phyloP scores from a whole-genome alignment of 352 stramenopile species.

The Nothophytophthora sp. region DNA sequence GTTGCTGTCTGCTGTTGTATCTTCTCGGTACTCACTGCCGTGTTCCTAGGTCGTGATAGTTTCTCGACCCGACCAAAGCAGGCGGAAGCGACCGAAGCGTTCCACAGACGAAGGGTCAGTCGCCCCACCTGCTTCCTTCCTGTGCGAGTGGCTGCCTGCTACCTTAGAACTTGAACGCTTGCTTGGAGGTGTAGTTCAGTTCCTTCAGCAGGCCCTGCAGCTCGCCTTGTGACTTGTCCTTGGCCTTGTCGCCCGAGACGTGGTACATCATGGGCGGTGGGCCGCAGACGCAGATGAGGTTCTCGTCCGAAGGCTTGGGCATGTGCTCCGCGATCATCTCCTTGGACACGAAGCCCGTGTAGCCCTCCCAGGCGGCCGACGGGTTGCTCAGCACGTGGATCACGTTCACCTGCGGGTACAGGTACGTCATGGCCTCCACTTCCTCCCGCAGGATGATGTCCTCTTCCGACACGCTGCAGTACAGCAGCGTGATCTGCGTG shows the following conservation, averaged over 20 bases:
- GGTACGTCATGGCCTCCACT: conserved; percentile 78
- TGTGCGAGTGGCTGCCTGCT: neutral
- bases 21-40: too few relatives aligned
- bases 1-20: conserved; percentile 6
- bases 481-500: conserved; percentile 87
- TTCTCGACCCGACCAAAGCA: too few relatives aligned
- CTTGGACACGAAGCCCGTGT: conserved; percentile 77
- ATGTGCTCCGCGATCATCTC: conserved; percentile 88
- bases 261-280: conserved; percentile 91
- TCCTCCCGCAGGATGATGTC: conserved; percentile 91
- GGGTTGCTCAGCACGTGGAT: conserved; percentile 77
- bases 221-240: conserved; percentile 85
- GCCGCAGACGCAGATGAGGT: conserved; percentile 89
- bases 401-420: conserved; percentile 83
- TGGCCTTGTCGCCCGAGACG: conserved; percentile 85
- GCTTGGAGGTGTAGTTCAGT: conserved; percentile 72
- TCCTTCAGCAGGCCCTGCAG: conserved; percentile 87
- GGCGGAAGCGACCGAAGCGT: too few relatives aligned
- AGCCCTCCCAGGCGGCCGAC: conserved; percentile 59
- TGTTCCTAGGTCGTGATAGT: too few relatives aligned
- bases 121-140: conserved; percentile 1
- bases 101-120: too few relatives aligned
- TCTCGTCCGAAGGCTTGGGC: conserved; percentile 71
- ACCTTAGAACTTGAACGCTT: conserved; percentile 87
- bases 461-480: conserved; percentile 81